Conservation (phyloP, 2,329 filamentous ascomycete genomes). For the Curvularia spicifera region DNA sequence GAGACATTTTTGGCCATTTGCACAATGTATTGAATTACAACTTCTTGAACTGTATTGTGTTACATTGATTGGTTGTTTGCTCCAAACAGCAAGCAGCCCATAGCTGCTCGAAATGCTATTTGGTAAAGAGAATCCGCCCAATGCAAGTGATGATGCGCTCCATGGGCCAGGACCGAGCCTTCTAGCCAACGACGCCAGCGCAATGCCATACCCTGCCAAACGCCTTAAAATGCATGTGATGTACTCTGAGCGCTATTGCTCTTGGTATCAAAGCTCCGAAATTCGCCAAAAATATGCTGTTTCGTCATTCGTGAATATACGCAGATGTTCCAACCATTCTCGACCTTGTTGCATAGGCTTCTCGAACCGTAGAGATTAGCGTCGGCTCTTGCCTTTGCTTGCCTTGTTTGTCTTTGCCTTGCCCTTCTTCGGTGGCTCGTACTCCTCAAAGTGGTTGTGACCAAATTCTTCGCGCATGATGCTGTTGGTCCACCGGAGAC, state of each 20-base stretch:
- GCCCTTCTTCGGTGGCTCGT: constrained; percentile 56
- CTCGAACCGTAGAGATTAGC: constrained; percentile 16
- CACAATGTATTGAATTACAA: neutral
- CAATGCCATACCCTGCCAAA: constrained; percentile 16
- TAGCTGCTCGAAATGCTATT: neutral
- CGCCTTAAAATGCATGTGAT: constrained; percentile 23
- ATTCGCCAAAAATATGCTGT: constrained; percentile 23
- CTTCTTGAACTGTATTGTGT: neutral
- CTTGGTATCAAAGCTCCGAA: constrained; percentile 33
- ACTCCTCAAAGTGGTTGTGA: constrained; percentile 64
- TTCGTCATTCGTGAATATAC: constrained; percentile 29
- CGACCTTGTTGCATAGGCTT: constrained; percentile 9
- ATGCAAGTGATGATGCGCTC: neutral
- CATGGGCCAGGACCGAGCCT: neutral
- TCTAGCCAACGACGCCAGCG: constrained; percentile 3
- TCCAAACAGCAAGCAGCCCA: constrained; percentile 1
- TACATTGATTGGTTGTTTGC: constrained; percentile 1
- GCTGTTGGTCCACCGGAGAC: constrained; percentile 70
- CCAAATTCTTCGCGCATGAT: constrained; percentile 65
- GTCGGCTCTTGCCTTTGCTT: constrained; percentile 38
- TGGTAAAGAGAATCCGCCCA: neutral
- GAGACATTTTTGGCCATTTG: neutral
- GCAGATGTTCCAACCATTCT: neutral
- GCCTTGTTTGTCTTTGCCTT: constrained; percentile 50
- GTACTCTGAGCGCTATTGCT: constrained; percentile 18